Evolutionary conservation across 2,329 filamentous ascomycete species (phyloP), one percentile per base, ranked within the genome.

Genomic region (Cladosporium oxysporum): DNA sequence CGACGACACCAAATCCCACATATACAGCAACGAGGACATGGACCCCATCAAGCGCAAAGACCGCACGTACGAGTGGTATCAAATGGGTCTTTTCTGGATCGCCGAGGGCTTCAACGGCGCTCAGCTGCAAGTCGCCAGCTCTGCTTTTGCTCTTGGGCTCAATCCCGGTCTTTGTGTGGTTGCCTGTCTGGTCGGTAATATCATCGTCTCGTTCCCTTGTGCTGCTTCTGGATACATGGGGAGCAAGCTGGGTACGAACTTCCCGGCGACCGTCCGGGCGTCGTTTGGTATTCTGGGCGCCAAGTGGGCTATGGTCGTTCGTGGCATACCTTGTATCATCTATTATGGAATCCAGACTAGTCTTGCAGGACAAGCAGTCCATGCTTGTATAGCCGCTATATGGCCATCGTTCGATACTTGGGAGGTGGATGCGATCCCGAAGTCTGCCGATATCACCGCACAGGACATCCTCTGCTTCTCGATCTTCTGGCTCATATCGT

Each of bases 401-500:
- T 97, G 92, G 92, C 86, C 71, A 11, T 71, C 67, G 29, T 86
- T 84, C 8, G 23, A 59, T 7, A 65, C 50, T 16, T 72, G 72
- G 1, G 84, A 93, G 67, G 87, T 84, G 11, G 92, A 94, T 72
- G 83, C 84, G 6, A 91, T 95, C 67, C 80, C 87, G 1, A 75
- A 75, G 1, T 81, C 79, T 64, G 89, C 89, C 0, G 91, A 90
- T 3, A 93, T 92, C 1, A 88, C 84, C n/a, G 96, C 91, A 0
- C 86, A 88, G 49, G 86, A 90, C 70, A 96, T 91, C 72, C 85
- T 89, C 53, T 91, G 90, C 16, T 97, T 96, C 80, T 90, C 96
- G 81, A 81, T 97, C 66, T 96, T 96, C 78, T 96, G 92, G 91
- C 76, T 92, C 2, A 81, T 85, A 69, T 93, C 91, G 2, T 82